Evolutionary conservation across 2,329 filamentous ascomycete species (phyloP), one percentile per base, ranked within the genome.

Genomic region (Didymella arachidicola): DNA sequence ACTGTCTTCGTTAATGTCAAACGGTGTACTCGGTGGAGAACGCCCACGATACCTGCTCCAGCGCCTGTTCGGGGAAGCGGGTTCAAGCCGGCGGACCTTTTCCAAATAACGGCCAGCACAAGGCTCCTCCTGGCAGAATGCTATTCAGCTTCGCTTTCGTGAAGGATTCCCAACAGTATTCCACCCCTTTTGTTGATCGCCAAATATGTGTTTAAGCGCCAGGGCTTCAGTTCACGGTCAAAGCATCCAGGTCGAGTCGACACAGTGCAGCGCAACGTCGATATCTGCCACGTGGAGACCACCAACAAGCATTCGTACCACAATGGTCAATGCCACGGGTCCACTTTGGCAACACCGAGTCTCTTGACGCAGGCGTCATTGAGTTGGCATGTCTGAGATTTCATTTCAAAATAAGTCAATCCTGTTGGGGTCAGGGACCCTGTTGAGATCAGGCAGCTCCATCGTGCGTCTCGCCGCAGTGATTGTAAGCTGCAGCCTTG

Each of bases 241-340:
- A 5, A 26, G 8, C 12, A n/a, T 19, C 14, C 39, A 46, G 25
- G 34, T 49, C 27, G 29, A 45, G 46, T 50, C 50, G 27, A 48
- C n/a, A 59, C 42, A 52, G 42, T 25, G n/a, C 57, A 55, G 42
- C 41, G 46, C 47, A 52, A 43, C 29, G 47, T 48, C 34, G 18
- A 43, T 48, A 29, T 48, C 32, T 54, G 53, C 53, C 58, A 60
- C 58, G 58, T 57, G 58, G 58, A 53, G 41, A 44, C 8, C 43
- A 32, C 57, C 47, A 50, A 36, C 44, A 47, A 45, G 50, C 50
- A 54, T 46, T 36, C 54, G 56, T 59, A 59, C 41, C 27, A 59
- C 56, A 59, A 19, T 54, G 56, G 45, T 51, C 50, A 54, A 54
- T 59, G 56, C 50, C 51, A 54, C 51, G 41, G 49, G 41, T 46